These are phyloP conservation scores for Arthrobotrys musiformis DNA, from an alignment of 2,329 filamentous ascomycete species.

Conservation along the genomic window DNA sequence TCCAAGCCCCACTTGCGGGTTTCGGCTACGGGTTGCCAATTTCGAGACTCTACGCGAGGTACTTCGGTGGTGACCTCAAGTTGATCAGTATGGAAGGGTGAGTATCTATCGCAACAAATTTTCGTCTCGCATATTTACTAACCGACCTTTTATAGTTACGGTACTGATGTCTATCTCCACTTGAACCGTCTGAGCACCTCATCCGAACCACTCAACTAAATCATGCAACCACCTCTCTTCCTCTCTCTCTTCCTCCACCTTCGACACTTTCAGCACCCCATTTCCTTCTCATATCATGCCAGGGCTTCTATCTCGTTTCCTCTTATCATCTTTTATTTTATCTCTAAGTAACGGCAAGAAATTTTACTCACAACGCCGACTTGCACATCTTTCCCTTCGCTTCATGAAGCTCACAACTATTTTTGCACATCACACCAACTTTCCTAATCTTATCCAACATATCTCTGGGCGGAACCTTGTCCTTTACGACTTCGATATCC, in stretches of 20 bases:
- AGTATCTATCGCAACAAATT: constrained; percentile 62
- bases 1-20: constrained; percentile 98
- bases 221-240: background rate
- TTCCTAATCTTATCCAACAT: constrained; percentile 32
- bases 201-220: constrained; percentile 78
- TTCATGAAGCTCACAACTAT: background rate
- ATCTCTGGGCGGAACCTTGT: constrained; percentile 32
- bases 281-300: background rate
- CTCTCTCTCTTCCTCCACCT: background rate
- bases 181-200: constrained; percentile 94
- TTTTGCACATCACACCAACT: constrained; percentile 1
- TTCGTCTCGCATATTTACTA: constrained; percentile 19
- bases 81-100: constrained; percentile 99
- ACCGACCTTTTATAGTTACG: constrained; percentile 74
- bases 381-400: background rate
- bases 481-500: constrained; percentile 35
- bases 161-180: constrained; percentile 97
- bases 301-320: constrained; percentile 2
- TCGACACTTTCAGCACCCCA: background rate
- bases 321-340: constrained; percentile 8
- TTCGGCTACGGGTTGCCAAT: constrained; percentile 99
- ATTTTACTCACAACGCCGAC: background rate
- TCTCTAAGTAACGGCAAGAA: background rate
- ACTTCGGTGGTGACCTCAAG: constrained; percentile 97
- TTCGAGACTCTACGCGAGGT: constrained; percentile 89